Conservation (phyloP, 108 stramenopile genomes). For the Fragilariopsis cylindrus region DNA sequence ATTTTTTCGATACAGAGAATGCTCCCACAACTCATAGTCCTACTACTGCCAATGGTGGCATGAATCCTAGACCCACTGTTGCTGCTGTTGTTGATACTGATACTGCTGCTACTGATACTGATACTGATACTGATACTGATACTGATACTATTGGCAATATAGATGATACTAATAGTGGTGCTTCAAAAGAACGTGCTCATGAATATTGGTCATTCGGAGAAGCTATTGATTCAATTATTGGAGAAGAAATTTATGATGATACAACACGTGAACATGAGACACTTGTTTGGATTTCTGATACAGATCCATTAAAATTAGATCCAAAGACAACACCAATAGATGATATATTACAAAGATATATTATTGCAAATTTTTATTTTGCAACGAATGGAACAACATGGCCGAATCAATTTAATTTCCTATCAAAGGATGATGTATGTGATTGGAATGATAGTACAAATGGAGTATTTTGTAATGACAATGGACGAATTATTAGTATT, state of each 20-base stretch:
- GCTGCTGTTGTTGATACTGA: not conserved
- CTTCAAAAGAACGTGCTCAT: not conserved
- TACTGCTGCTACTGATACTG: not conserved
- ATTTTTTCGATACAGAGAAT: too few relatives aligned
- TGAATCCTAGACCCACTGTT: not conserved
- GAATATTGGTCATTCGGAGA: constrained; percentile 1
- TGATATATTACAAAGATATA: not conserved
- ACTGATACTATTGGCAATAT: not conserved
- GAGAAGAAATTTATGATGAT: not conserved
- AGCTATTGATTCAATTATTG: not conserved
- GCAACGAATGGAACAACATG: constrained; percentile 44
- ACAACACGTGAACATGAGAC: not conserved
- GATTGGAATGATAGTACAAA: constrained; percentile 33
- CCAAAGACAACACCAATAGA: not conserved
- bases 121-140: not conserved
- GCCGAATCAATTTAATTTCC: constrained; percentile 43
- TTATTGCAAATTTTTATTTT: constrained; percentile 51
- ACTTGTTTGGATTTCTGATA: not conserved
- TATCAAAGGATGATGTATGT: constrained; percentile 50
- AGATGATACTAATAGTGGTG: not conserved
- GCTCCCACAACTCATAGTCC: too few relatives aligned
- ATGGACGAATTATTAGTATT: constrained; percentile 8
- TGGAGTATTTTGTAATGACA: not conserved
- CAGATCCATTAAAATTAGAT: constrained; percentile 1
- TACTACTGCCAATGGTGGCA: not conserved